phyloP scores from a whole-genome alignment of 2,329 filamentous ascomycete genomes.

The Colletotrichum spaethianum region DNA sequence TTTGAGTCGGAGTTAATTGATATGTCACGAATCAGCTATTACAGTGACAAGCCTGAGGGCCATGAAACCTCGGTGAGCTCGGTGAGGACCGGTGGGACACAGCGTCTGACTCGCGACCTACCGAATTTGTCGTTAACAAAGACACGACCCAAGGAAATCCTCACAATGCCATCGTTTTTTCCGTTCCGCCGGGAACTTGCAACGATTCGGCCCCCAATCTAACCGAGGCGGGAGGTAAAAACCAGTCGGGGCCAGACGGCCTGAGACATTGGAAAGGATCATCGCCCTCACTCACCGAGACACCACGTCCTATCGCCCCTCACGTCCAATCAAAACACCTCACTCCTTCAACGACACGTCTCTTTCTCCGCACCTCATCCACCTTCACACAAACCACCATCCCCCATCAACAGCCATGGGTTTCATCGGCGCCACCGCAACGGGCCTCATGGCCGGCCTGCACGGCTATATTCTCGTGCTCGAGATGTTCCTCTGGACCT shows the following conservation, averaged over 20 bases:
- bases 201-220: not conserved
- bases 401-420: slow-evolving; percentile 47
- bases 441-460: slow-evolving; percentile 56
- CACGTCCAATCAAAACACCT: not conserved
- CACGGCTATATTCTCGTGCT: slow-evolving; percentile 65
- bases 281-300: not conserved
- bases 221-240: not conserved
- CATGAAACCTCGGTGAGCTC: not conserved
- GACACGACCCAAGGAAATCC: not conserved
- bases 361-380: not conserved
- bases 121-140: slow-evolving; percentile 7
- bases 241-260: not conserved
- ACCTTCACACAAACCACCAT: not conserved
- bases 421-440: slow-evolving; percentile 51
- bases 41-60: not conserved
- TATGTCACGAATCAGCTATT: not conserved
- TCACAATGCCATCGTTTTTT: slow-evolving; percentile 32
- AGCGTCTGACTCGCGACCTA: slow-evolving; percentile 31
- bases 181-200: slow-evolving; percentile 31
- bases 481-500: slow-evolving; percentile 66
- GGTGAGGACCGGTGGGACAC: slow-evolving; percentile 1
- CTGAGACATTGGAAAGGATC: slow-evolving; percentile 6
- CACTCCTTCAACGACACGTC: not conserved
- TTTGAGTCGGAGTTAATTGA: no score
- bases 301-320: not conserved